These are phyloP conservation scores for Diutina scorzettiae DNA, from an alignment of 1,139 yeast species.

Conservation along the genomic window DNA sequence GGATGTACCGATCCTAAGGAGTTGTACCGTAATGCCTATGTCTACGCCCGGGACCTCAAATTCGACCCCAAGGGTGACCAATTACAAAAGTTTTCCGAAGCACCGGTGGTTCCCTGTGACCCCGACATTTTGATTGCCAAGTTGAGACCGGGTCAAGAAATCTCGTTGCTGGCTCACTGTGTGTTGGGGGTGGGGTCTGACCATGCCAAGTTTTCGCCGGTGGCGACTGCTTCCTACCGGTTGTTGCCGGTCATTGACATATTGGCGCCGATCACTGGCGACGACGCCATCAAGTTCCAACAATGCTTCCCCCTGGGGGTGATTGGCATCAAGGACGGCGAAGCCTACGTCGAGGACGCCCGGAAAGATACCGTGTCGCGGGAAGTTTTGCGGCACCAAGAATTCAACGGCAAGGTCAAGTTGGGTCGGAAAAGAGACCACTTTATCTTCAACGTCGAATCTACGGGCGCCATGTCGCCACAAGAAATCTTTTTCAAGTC, in stretches of 20 bases:
- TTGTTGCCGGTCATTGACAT: slow-evolving; percentile 86
- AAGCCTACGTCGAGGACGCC: slow-evolving; percentile 76
- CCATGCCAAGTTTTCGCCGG: slow-evolving; percentile 97
- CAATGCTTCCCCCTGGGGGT: slow-evolving; percentile 92
- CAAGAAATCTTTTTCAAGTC: slow-evolving; percentile 90
- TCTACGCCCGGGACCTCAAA: slow-evolving; percentile 79
- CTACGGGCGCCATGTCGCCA: slow-evolving; percentile 94
- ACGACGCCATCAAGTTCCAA: slow-evolving; percentile 66
- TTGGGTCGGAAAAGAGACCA: slow-evolving; percentile 88
- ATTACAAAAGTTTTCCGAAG: slow-evolving; percentile 49
- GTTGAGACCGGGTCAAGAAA: slow-evolving; percentile 94
- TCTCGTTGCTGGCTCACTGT: slow-evolving; percentile 82
- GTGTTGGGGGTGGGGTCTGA: slow-evolving; percentile 86
- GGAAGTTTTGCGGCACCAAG: slow-evolving; percentile 89
- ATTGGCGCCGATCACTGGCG: slow-evolving; percentile 61
- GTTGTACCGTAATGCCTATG: slow-evolving; percentile 70
- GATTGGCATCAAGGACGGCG: slow-evolving; percentile 57
- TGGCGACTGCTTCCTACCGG: slow-evolving; percentile 93
- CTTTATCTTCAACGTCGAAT: slow-evolving; percentile 86
- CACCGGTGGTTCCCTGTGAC: slow-evolving; percentile 68
- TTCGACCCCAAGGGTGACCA: slow-evolving; percentile 92
- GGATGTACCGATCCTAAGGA: slow-evolving; percentile 74
- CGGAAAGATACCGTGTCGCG: slow-evolving; percentile 94
- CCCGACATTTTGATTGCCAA: slow-evolving; percentile 87
- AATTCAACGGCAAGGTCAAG: slow-evolving; percentile 79